Evolutionary conservation across 2,329 filamentous ascomycete genomes (phyloP).

Genomic region (Chrysoporthe austroafricana): DNA sequence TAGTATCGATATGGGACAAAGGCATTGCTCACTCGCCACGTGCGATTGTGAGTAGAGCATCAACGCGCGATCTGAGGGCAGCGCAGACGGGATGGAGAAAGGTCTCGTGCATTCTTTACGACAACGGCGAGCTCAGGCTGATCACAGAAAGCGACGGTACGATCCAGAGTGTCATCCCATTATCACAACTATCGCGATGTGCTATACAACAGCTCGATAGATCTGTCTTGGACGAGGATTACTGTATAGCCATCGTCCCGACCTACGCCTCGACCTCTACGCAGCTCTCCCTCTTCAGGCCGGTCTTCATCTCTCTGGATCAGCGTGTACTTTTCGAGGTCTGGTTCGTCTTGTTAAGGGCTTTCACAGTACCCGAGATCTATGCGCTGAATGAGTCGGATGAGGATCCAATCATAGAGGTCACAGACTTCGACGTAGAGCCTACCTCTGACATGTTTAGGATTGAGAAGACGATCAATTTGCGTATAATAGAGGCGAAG

Average conservation of each 20-base stretch:
- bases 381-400: constrained; percentile 66
- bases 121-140: constrained; percentile 92
- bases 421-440: constrained; percentile 45
- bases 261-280: constrained; percentile 81
- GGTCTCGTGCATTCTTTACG: constrained; percentile 90
- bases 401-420: constrained; percentile 48
- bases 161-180: constrained; percentile 79
- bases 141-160: constrained; percentile 84
- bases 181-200: constrained; percentile 86
- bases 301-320: constrained; percentile 87
- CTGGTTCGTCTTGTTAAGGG: constrained; percentile 90
- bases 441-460: constrained; percentile 58
- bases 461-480: constrained; percentile 62
- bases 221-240: constrained; percentile 89
- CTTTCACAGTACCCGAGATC: constrained; percentile 89
- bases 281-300: constrained; percentile 77
- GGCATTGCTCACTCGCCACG: constrained; percentile 59
- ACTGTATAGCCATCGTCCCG: constrained; percentile 93
- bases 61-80: constrained; percentile 59
- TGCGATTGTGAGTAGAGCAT: constrained; percentile 60
- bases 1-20: constrained; percentile 90
- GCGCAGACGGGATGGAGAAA: constrained; percentile 73
- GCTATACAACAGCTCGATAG: constrained; percentile 89
- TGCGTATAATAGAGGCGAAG: constrained; percentile 67
- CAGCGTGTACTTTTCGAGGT: constrained; percentile 92